Conservation (phyloP, 495 filamentous ascomycete species). For the Evansstolkia leycettana region DNA sequence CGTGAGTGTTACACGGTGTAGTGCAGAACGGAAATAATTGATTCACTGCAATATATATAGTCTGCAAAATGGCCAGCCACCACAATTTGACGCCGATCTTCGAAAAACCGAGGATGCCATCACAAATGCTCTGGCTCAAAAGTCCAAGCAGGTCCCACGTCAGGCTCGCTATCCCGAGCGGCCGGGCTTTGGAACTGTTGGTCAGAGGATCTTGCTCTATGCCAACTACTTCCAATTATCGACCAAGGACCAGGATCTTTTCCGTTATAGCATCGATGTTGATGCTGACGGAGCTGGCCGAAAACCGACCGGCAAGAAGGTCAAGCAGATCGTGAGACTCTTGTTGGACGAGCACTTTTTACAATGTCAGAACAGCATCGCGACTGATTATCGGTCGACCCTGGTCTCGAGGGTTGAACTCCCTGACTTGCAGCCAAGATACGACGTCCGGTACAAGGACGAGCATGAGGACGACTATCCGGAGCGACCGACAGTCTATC, state of each 20-base stretch:
- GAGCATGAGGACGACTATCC: constrained; percentile 29
- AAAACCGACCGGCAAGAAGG: constrained; percentile 38
- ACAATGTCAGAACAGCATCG: constrained; percentile 19
- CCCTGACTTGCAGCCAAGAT: constrained; percentile 8
- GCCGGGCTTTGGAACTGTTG: constrained; percentile 47
- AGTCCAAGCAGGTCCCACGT: constrained; percentile 3
- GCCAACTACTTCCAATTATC: constrained; percentile 53
- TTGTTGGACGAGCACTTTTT: constrained; percentile 32
- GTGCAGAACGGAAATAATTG: too few relatives aligned
- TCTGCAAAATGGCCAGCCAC: constrained; percentile 6
- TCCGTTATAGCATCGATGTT: constrained; percentile 24
- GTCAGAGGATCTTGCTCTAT: constrained; percentile 39
- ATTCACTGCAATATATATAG: constrained; percentile 11
- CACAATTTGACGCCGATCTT: constrained; percentile 14
- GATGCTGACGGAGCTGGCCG: constrained; percentile 5
- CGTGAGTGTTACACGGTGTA: constrained; percentile 16
- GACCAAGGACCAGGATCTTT: constrained; percentile 20
- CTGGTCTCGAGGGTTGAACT: constrained; percentile 32
- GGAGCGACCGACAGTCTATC: constrained; percentile 28
- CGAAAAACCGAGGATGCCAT: constrained; percentile 18
- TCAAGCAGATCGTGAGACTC: constrained; percentile 37
- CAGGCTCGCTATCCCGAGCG: constrained; percentile 24
- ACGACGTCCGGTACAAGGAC: constrained; percentile 27
- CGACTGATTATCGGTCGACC: constrained; percentile 47
- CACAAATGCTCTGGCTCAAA: constrained; percentile 14